Base-by-base conservation (phyloP, 2,329 filamentous ascomycete species). In the Penicillium sp. region DNA sequence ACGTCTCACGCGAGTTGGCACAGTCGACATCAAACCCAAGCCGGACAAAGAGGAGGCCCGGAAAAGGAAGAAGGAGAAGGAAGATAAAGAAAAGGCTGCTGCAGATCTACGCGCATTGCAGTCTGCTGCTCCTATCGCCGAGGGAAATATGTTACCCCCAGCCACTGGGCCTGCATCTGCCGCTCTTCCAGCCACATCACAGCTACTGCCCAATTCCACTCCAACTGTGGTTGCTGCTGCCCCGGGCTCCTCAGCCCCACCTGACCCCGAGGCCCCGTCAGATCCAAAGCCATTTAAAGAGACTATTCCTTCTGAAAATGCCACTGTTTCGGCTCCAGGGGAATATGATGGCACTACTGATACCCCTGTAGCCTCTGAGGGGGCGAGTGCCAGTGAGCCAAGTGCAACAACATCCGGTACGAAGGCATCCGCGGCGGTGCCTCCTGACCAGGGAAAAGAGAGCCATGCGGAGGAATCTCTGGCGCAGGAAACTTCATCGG, bases 1-100 rank as follows among this genome's bases (percentile, higher is more conserved):
- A 22, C 89, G 87, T 68, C 77, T 92, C 67, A 87, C 84, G 67
- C 82, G 84, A 57, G 82, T 91, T 38, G 89, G 90, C 39, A 86
- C 83, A 62, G 79, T 82, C 58, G 80, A 88, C 36, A 66, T 75
- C 38, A 66, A 65, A 14, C 64, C 62, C 6, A 73, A 72, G 45
- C 58, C 62, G 1, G 72, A 75, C 29, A 68, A 77, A 62, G 69
- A 77, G 67, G 81, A 86, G 44, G 79, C 63, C 27, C 61, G 62
- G 45, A 72, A 69, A 54, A 69, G 69, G 55, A 72, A 71, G 50
- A 48, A 50, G 40, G 66, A 69, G 16, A 65, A 67, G 50, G 67
- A 69, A 45, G 62, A 63, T 13, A 66, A 69, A 51, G 62, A 63
- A 13, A 66, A 69, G 48, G 41, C 51, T 45, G 56, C 54, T 6